Conservation (phyloP, 192 early-diverging fungal species). For the Pecoramyces ruminantium region DNA sequence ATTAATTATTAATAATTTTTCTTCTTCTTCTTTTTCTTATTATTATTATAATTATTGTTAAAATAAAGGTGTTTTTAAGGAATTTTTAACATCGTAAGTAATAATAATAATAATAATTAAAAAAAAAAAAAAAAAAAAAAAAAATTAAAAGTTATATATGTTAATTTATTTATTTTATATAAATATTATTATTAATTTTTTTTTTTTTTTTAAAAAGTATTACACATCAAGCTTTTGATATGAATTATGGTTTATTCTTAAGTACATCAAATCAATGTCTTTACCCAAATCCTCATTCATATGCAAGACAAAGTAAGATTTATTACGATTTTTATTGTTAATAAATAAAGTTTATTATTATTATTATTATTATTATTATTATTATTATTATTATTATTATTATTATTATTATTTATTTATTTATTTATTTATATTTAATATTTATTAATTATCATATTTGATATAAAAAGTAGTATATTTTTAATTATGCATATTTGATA, state of each 20-base stretch:
- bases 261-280: constrained; percentile 45
- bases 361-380: too few species aligned
- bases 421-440: constrained; percentile 1
- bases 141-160: too few species aligned
- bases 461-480: too few species aligned
- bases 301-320: constrained; percentile 23
- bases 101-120: too few species aligned
- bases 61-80: constrained; percentile 80
- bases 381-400: too few species aligned
- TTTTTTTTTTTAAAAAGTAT: constrained; percentile 16
- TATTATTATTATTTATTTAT: not conserved
- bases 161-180: too few species aligned
- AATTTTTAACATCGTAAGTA: constrained; percentile 67
- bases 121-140: too few species aligned
- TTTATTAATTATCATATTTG: too few species aligned
- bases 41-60: not conserved
- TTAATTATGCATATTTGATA: too few species aligned
- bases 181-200: not conserved
- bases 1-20: too few species aligned
- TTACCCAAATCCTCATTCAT: constrained; percentile 51
- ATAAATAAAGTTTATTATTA: too few species aligned
- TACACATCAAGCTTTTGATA: constrained; percentile 56
- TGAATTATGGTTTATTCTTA: constrained; percentile 46
- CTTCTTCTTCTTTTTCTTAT: not conserved
- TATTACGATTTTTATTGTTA: too few species aligned